Conservation (phyloP, 768 basidiomycete genomes). For the Neoboletus magnificus region DNA sequence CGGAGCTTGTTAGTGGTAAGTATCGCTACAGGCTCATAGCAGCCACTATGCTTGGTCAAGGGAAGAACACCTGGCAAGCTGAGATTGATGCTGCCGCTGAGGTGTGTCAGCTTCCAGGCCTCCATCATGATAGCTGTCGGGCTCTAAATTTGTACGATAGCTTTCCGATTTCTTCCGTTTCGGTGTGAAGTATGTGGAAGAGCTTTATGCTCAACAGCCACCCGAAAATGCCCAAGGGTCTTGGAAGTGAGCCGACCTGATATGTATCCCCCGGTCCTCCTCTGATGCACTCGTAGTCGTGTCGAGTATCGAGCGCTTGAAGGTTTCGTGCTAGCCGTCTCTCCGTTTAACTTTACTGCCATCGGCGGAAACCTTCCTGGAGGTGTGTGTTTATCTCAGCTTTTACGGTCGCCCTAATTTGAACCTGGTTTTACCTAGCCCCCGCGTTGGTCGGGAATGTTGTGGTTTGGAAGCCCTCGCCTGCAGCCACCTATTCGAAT, state of each 20-base stretch:
- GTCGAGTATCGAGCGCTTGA: slow-evolving; percentile 96
- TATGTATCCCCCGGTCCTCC: not conserved
- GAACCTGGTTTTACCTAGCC: slow-evolving; percentile 37
- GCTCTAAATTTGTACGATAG: slow-evolving; percentile 34
- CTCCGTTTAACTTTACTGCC: slow-evolving; percentile 98
- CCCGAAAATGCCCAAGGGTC: slow-evolving; percentile 77
- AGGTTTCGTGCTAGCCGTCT: slow-evolving; percentile 96
- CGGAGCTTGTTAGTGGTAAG: slow-evolving; percentile 93
- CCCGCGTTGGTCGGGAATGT: slow-evolving; percentile 96
- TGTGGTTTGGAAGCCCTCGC: slow-evolving; percentile 96
- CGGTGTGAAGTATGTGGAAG: slow-evolving; percentile 94
- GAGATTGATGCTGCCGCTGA: slow-evolving; percentile 99
- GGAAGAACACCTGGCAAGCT: slow-evolving; percentile 99
- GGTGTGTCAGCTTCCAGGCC: slow-evolving; percentile 42
- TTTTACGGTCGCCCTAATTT: not conserved
- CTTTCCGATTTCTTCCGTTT: slow-evolving; percentile 94
- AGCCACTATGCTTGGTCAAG: slow-evolving; percentile 96
- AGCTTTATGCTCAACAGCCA: slow-evolving; percentile 90
- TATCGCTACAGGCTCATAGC: slow-evolving; percentile 94
- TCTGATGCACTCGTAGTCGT: slow-evolving; percentile 52
- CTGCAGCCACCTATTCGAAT: slow-evolving; percentile 92
- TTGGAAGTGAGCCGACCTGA: slow-evolving; percentile 78
- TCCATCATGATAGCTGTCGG: not conserved
- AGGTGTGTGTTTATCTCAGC: slow-evolving; percentile 34
- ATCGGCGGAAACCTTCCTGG: slow-evolving; percentile 94